Conservation (phyloP, 1,284 basidiomycete species). For the Omphalotus olearius region DNA sequence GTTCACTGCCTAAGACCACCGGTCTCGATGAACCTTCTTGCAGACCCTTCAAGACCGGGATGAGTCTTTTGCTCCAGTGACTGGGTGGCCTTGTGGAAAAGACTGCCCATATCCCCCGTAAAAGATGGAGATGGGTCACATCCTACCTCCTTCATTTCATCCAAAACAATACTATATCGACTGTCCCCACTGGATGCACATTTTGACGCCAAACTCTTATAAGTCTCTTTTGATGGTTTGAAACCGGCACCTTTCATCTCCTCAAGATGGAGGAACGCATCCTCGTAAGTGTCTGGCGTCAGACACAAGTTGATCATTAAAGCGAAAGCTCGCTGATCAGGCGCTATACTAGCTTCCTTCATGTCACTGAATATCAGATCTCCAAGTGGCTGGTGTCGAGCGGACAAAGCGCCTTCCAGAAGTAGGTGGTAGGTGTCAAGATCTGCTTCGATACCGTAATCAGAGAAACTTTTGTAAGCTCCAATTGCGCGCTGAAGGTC, state of each 20-base stretch:
- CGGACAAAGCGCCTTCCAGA: conserved; percentile 57
- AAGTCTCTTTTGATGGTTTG: conserved; percentile 52
- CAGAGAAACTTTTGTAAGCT: conserved; percentile 60
- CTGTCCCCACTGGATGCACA: conserved; percentile 56
- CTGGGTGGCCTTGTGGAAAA: background rate
- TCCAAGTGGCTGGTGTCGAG: conserved; percentile 55
- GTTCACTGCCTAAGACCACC: conserved; percentile 20
- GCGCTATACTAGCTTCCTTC: conserved; percentile 48
- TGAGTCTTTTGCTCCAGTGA: background rate
- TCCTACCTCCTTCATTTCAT: conserved; percentile 58
- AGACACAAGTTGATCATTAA: conserved; percentile 66
- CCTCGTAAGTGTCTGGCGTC: conserved; percentile 71
- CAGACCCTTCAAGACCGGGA: conserved; percentile 22
- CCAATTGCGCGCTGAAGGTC: conserved; percentile 79
- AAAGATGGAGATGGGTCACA: conserved; percentile 10
- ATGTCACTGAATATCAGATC: conserved; percentile 60
- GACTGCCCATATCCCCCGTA: conserved; percentile 1
- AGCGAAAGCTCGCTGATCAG: conserved; percentile 60
- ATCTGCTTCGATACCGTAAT: conserved; percentile 54
- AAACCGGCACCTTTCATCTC: conserved; percentile 72
- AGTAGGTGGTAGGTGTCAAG: conserved; percentile 69
- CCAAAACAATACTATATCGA: conserved; percentile 61
- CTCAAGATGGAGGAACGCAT: conserved; percentile 85
- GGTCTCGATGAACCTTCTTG: conserved; percentile 29
- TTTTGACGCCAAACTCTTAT: conserved; percentile 56